These are phyloP conservation scores for Candida pseudocylindracea DNA, from an alignment of 1,139 yeast species.

Conservation along the genomic window DNA sequence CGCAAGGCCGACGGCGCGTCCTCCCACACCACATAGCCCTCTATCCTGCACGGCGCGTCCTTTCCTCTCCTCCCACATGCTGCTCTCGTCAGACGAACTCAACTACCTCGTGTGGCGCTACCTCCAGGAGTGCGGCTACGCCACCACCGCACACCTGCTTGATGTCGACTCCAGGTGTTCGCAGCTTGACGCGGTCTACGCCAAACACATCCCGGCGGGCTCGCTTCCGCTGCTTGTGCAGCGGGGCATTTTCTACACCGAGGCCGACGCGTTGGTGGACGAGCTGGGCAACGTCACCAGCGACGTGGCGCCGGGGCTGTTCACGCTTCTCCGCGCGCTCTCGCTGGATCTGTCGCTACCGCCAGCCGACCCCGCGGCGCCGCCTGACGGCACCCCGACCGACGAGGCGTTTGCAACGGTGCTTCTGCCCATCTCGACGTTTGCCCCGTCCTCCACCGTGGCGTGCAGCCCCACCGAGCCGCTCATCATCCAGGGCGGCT, in stretches of 20 bases:
- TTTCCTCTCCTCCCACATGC: too few species aligned
- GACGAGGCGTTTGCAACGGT: too few species aligned
- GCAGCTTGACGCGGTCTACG: conserved; percentile 26
- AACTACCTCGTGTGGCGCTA: conserved; percentile 90
- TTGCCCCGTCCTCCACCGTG: too few species aligned
- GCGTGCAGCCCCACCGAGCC: too few species aligned
- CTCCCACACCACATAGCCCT: conserved; percentile 13
- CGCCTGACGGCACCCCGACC: too few species aligned
- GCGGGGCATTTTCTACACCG: conserved; percentile 53
- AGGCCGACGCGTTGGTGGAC: conserved; percentile 5
- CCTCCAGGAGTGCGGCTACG: conserved; percentile 71
- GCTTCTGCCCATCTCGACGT: too few species aligned
- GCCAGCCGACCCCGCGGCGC: not conserved
- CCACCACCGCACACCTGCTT: conserved; percentile 61
- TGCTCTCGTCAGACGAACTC: conserved; percentile 63
- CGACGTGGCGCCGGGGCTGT: conserved; percentile 1
- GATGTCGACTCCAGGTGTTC: conserved; percentile 53
- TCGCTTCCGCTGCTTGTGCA: conserved; percentile 64
- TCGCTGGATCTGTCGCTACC: not conserved
- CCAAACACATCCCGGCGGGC: conserved; percentile 34
- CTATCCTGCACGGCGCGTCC: too few species aligned
- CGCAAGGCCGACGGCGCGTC: too few species aligned
- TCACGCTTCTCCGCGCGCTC: conserved; percentile 1
- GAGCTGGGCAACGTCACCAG: conserved; percentile 1
- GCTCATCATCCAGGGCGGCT: too few species aligned